Evolutionary conservation across 805 yeast species (phyloP).

Genomic region (Starmerella cellae): DNA sequence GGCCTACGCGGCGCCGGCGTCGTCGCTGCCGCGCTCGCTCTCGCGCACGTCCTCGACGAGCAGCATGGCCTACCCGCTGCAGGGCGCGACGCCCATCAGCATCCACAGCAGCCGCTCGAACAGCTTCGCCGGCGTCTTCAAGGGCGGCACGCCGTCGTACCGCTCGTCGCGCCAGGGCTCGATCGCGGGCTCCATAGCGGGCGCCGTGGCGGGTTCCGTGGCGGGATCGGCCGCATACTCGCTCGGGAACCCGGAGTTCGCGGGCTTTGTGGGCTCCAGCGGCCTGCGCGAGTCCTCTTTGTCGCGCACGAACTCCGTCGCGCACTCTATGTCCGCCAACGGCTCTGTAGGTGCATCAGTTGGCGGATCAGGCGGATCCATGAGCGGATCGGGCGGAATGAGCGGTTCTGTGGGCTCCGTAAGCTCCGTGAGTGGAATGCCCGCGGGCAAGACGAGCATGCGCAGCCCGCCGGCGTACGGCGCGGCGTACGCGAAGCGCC

Average conservation of each 20-base stretch:
- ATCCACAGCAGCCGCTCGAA: slow-evolving; percentile 7
- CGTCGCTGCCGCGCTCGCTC: slow-evolving; percentile 3
- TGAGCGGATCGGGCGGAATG: background rate
- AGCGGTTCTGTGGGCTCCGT: background rate
- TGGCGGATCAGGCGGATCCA: background rate
- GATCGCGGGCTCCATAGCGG: slow-evolving; percentile 5
- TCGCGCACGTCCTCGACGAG: slow-evolving; percentile 13
- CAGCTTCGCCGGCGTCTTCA: slow-evolving; percentile 16
- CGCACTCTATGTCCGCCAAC: slow-evolving; percentile 1
- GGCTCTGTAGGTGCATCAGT: background rate
- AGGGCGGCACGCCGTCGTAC: slow-evolving; percentile 15
- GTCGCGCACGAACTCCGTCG: slow-evolving; percentile 1
- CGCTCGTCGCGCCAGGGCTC: slow-evolving; percentile 13
- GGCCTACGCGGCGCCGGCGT: slow-evolving; percentile 1
- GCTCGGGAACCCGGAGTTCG: slow-evolving; percentile 1
- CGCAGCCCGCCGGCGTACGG: too few species aligned
- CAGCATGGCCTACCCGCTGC: background rate
- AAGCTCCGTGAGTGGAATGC: too few species aligned
- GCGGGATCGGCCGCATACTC: slow-evolving; percentile 8
- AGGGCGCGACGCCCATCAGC: slow-evolving; percentile 16
- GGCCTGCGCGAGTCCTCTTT: slow-evolving; percentile 2
- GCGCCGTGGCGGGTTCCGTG: too few species aligned
- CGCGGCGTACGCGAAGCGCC: too few species aligned
- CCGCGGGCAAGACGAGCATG: too few species aligned
- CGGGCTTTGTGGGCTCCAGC: slow-evolving; percentile 2